These are phyloP conservation scores for Flaveria bidentis DNA, from an alignment of 129 eudicot species.

Conservation along the genomic window DNA sequence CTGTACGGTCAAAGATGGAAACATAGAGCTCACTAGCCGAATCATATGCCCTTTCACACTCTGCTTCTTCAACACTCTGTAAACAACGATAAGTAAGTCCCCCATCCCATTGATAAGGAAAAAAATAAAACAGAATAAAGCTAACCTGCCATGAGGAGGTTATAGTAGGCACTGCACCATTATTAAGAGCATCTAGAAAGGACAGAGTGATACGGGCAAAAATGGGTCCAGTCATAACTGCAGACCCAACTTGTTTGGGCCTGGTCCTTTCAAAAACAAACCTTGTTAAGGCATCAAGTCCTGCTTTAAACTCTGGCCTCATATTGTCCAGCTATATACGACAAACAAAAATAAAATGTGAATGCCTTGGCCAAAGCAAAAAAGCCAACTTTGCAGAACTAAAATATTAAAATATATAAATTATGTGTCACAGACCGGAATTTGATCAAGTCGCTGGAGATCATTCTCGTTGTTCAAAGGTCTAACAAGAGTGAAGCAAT, in stretches of 20 bases:
- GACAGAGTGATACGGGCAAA: slow-evolving; percentile 95
- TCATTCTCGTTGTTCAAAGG: slow-evolving; percentile 84
- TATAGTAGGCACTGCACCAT: slow-evolving; percentile 97
- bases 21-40: slow-evolving; percentile 75
- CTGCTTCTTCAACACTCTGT: slow-evolving; percentile 98
- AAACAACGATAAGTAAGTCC: slow-evolving; percentile 11
- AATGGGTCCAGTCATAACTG: slow-evolving; percentile 94
- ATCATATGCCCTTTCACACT: slow-evolving; percentile 96
- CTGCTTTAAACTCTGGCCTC: slow-evolving; percentile 93
- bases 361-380: slow-evolving; percentile 20
- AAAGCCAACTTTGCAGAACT: slow-evolving; percentile 14
- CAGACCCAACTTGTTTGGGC: slow-evolving; percentile 91
- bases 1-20: slow-evolving; percentile 79
- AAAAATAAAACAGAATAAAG: slow-evolving; percentile 1
- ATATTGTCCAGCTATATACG: slow-evolving; percentile 65
- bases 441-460: slow-evolving; percentile 90
- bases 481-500: slow-evolving; percentile 95
- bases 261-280: slow-evolving; percentile 97
- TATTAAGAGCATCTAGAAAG: slow-evolving; percentile 93
- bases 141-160: slow-evolving; percentile 99
- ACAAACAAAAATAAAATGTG: not conserved
- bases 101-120: not conserved
- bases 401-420: not conserved
- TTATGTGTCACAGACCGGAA: slow-evolving; percentile 56
- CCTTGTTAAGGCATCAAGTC: slow-evolving; percentile 84